Conservation (phyloP, 345 rosid genomes). For the Linum tenue region DNA sequence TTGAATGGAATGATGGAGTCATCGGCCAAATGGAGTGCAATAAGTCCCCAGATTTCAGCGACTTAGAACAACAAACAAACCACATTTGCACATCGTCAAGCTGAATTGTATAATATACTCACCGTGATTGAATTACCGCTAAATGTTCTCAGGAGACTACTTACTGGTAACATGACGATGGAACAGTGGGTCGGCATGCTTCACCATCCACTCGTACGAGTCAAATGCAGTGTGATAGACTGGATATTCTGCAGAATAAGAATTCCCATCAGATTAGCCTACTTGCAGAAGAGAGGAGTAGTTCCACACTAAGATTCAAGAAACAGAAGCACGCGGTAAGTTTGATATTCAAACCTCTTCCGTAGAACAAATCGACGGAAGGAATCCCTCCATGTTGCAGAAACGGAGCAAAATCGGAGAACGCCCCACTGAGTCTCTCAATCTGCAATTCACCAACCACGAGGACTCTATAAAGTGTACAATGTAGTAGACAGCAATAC, state of each 20-base stretch:
- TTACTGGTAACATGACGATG: slow-evolving; percentile 84
- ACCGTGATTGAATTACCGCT: slow-evolving; percentile 14
- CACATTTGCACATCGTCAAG: too few species aligned
- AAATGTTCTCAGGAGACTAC: neutral
- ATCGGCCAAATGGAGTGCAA: slow-evolving; percentile 70
- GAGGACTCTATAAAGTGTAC: neutral
- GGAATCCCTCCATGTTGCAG: slow-evolving; percentile 90
- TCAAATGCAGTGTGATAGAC: slow-evolving; percentile 93
- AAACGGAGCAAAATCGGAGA: slow-evolving; percentile 94
- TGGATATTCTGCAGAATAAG: slow-evolving; percentile 56
- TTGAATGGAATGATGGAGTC: slow-evolving; percentile 66
- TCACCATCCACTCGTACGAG: slow-evolving; percentile 71
- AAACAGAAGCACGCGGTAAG: neutral
- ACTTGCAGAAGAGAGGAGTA: neutral
- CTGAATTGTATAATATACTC: too few species aligned
- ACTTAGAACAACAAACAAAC: slow-evolving; percentile 32
- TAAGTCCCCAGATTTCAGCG: slow-evolving; percentile 82
- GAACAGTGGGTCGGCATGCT: slow-evolving; percentile 64
- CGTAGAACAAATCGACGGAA: slow-evolving; percentile 79
- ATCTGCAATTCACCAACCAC: slow-evolving; percentile 39
- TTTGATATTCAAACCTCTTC: slow-evolving; percentile 48
- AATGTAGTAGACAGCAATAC: neutral
- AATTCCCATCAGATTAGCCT: slow-evolving; percentile 1
- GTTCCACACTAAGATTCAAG: neutral
- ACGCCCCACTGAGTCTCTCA: slow-evolving; percentile 68